Evolutionary conservation across 2,329 filamentous ascomycete species (phyloP).

Genomic region (Verticillium nonalfalfae): DNA sequence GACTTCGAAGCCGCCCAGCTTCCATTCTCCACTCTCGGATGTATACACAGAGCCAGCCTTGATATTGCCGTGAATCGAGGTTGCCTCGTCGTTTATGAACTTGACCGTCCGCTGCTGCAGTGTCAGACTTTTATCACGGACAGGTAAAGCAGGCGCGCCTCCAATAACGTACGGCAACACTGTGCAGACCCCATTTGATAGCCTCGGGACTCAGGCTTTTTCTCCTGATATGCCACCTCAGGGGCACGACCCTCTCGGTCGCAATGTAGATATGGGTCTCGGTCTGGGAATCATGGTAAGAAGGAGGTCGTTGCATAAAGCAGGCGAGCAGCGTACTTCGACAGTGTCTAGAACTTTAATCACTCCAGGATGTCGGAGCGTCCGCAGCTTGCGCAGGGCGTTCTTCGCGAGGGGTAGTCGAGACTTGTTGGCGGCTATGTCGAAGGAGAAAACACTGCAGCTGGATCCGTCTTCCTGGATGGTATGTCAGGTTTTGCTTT

Average conservation of each 20-base stretch:
- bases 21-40: constrained; percentile 97
- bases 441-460: constrained; percentile 97
- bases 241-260: constrained; percentile 79
- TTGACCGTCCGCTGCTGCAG: constrained; percentile 70
- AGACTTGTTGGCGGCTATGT: constrained; percentile 73
- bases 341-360: constrained; percentile 92
- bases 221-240: constrained; percentile 85
- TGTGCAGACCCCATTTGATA: constrained; percentile 91
- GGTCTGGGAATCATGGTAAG: constrained; percentile 47
- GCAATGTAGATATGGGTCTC: constrained; percentile 95
- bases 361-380: constrained; percentile 87
- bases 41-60: constrained; percentile 85
- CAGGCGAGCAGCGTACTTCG: constrained; percentile 51
- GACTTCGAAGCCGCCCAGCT: constrained; percentile 87
- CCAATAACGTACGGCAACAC: constrained; percentile 58
- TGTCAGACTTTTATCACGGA: background rate
- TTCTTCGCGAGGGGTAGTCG: constrained; percentile 85
- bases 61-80: constrained; percentile 84
- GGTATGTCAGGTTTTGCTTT: constrained; percentile 1
- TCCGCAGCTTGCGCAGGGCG: constrained; percentile 87
- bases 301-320: background rate
- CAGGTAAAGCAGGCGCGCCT: background rate
- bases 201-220: constrained; percentile 87
- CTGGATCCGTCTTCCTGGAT: constrained; percentile 81
- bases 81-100: constrained; percentile 91